Base-by-base conservation (phyloP, 495 filamentous ascomycete genomes). In the Podospora comata region DNA sequence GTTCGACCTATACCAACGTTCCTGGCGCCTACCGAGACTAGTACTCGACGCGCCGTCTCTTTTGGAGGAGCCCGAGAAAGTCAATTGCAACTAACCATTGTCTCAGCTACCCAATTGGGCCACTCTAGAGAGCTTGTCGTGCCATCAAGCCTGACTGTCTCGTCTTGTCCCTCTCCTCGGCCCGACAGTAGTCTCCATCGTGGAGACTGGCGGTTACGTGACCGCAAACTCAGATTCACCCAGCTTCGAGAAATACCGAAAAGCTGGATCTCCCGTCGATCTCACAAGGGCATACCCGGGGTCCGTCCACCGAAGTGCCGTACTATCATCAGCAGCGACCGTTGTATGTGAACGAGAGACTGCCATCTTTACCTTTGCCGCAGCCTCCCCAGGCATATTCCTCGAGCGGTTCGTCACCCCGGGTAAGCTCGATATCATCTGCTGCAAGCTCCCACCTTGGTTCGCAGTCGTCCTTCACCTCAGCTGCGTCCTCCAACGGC, bases 211-310 rank as follows among this genome's bases (percentile, higher is more conserved):
- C 65, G 65, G 28, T 53, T 61, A 64, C 59, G 27, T 56, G 32
- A 20, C 66, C 62, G 58, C 59, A 62, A 57, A 64, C 65, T 53
- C 32, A 60, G 11, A 30, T 60, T 62, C 55, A 20, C 15, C 23
- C 34, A 63, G 56, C 61, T 76, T 71, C 56, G 62, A 70, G 70
- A 67, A 86, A 87, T 82, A 92, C 89, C 93, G 93, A 86, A 91
- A 97, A 96, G 86, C 94, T 97, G 94, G 94, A 96, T 93, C 90
- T 95, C 82, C 92, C 94, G 80, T 91, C 92, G 85, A 90, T 94
- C 75, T 90, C 92, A 78, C 91, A 93, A 85, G 87, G 92, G 86
- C 91, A 92, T 80, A 88, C 89, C 88, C 91, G 93, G 89, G 92
- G 90, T 85, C 86, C 88, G 82, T 34, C 27, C 61, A 85, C 86